These are phyloP conservation scores for Hanseniaspora valbyensis DNA, from an alignment of 805 yeast genomes.

Conservation along the genomic window DNA sequence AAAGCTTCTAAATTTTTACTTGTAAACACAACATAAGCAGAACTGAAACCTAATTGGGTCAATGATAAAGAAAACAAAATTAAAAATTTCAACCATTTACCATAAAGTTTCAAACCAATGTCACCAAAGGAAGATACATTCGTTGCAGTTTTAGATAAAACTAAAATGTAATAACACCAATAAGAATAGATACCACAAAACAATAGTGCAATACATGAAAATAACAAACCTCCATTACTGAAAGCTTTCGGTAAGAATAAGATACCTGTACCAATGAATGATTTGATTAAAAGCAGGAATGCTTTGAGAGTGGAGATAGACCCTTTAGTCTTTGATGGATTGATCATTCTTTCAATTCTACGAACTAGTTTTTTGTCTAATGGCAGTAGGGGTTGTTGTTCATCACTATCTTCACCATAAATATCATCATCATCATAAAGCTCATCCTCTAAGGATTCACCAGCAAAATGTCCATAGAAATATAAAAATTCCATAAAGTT, in stretches of 20 bases:
- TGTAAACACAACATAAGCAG: constrained; percentile 71
- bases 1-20: constrained; percentile 63
- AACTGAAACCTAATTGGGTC: constrained; percentile 71
- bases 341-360: constrained; percentile 21
- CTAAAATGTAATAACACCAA: constrained; percentile 65
- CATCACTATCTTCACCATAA: constrained; percentile 16
- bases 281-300: constrained; percentile 57
- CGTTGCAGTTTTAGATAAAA: constrained; percentile 46
- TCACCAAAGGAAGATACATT: constrained; percentile 70
- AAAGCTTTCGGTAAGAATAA: constrained; percentile 60
- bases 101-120: constrained; percentile 54
- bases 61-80: constrained; percentile 54
- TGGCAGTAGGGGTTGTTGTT: constrained; percentile 8
- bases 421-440: constrained; percentile 25
- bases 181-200: constrained; percentile 61
- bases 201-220: constrained; percentile 42
- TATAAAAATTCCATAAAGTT: constrained; percentile 69
- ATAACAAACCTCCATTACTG: constrained; percentile 58
- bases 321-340: constrained; percentile 33
- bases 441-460: constrained; percentile 67
- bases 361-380: constrained; percentile 10
- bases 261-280: constrained; percentile 70
- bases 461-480: constrained; percentile 78
- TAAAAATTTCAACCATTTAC: constrained; percentile 50
- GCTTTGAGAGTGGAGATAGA: constrained; percentile 67